Base-by-base conservation (phyloP, 2,329 filamentous ascomycete genomes). In the Lasiodiplodia citricola region DNA sequence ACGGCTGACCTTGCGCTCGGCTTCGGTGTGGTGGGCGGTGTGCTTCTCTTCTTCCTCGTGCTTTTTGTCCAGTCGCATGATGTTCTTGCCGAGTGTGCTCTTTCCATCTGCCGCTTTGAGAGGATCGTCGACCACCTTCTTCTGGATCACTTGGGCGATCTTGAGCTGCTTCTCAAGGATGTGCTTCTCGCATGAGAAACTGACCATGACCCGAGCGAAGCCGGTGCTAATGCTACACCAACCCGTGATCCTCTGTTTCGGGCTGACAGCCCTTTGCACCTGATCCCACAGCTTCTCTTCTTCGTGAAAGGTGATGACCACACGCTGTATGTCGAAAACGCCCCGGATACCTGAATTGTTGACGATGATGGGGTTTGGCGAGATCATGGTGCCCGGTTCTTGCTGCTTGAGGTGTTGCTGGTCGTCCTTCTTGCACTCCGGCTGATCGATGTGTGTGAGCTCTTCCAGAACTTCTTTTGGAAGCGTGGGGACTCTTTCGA, bases 161-260 rank as follows among this genome's bases (percentile, higher is more conserved):
- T 57, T 57, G 35, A 57, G 55, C 35, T 57, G 55, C 18, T 25
- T 41, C 35, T 23, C 55, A 11, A 57, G 28, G 2, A 38, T 25
- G 5, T 31, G 55, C 55, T 16, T 25, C 55, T 41, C 35, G 31
- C 55, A 57, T 13, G 55, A 41, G 55, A 57, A 57, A n/a, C 35
- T 23, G 18, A 57, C 55, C 35, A 57, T 57, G 13, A 57, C 55
- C 1, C 55, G 35, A 1, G 55, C 55, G 31, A 57, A 57, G 18
- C 55, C 55, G 31, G 55, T 57, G 35, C 55, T 57, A 14, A 57
- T 41, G 25, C 55, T 31, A 31, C 55, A 57, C 55, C 55, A 57
- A 10, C 55, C 55, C 11, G 55, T 41, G 55, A 57, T 41, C n/a
- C 31, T 37, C 8, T 57, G 55, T 3, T 11, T n/a, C 7, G 55